Evolutionary conservation across 108 stramenopile species (phyloP).

Genomic region (Fistulifera pelliculosa): DNA sequence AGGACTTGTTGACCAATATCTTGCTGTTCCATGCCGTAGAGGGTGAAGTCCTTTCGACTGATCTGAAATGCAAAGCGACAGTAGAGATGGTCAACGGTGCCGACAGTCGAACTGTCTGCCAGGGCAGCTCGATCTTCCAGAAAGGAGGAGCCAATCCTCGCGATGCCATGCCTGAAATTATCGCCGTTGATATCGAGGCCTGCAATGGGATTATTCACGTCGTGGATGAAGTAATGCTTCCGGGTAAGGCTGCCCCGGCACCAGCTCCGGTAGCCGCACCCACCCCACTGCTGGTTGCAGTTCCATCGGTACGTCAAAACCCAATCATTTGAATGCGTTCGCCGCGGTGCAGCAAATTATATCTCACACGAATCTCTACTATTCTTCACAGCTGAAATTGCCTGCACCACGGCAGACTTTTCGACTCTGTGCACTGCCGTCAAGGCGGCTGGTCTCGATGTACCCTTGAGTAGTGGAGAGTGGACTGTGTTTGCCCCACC

Average conservation of each 20-base stretch:
- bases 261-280: too few species aligned
- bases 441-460: slow-evolving; percentile 20
- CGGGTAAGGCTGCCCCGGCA: neutral
- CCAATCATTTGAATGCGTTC: too few species aligned
- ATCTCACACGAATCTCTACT: too few species aligned
- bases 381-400: slow-evolving; percentile 13
- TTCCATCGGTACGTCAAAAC: too few species aligned
- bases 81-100: slow-evolving; percentile 31
- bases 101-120: slow-evolving; percentile 14
- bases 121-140: slow-evolving; percentile 3
- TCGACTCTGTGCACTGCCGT: slow-evolving; percentile 25
- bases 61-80: slow-evolving; percentile 10
- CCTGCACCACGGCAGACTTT: slow-evolving; percentile 12
- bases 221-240: slow-evolving; percentile 4
- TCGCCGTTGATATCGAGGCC: neutral
- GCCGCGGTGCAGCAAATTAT: too few species aligned
- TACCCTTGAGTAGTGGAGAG: slow-evolving; percentile 8
- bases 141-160: slow-evolving; percentile 7
- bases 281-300: too few species aligned
- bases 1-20: slow-evolving; percentile 6
- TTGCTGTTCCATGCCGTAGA: slow-evolving; percentile 15
- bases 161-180: slow-evolving; percentile 2
- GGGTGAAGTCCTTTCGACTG: neutral
- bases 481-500: slow-evolving; percentile 30
- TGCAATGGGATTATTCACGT: slow-evolving; percentile 7